Base-by-base conservation (phyloP, 345 rosid species). In the Xanthoceras sorbifolium region DNA sequence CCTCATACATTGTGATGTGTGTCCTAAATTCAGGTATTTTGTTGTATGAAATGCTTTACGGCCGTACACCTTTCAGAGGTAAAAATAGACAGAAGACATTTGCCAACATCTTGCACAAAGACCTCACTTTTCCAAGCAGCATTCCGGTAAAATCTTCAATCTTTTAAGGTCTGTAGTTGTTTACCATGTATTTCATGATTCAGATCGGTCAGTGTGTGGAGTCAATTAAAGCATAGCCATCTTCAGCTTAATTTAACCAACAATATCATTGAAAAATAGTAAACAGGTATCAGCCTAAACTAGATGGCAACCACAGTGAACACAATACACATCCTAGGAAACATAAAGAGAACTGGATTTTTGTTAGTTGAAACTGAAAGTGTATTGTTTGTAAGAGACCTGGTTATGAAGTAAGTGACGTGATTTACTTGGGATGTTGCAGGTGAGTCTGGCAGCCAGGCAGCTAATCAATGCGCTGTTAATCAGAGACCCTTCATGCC, bases 21-120 rank as follows among this genome's bases (percentile, higher is more conserved):
- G 14, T 46, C 9, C 72, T 81, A 75, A 54, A 67, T 59, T 72
- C 83, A 96, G 99, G 99, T 71, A 89, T 93, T 71, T 82, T 96
- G 81, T 76, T 96, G 87, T 93, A 96, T 70, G 99, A 96, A 89
- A 96, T 96, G 97, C 86, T 96, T 54, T 96, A 93, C n/a, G 99
- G 98, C 8, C 97, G 98, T 7, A 96, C 98, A 26, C 97, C 99
- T 73, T 96, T 93, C 84, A 86, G 98, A 78, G 98, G 99, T 36
- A 96, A 96, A 87, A 96, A 96, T 72, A 89, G 99, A 85, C 98
- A 92, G 75, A 96, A 86, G 93, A 93, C 98, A 64, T 96, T 93
- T 86, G 85, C 91, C 80, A 96, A 96, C 88, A 90, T 96, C 80
- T 87, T 96, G 87, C 88, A 81, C 89, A 96, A 96, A 86, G 97